Evolutionary conservation across 108 stramenopile species (phyloP).

Genomic region (Nannochloropsis salina): DNA sequence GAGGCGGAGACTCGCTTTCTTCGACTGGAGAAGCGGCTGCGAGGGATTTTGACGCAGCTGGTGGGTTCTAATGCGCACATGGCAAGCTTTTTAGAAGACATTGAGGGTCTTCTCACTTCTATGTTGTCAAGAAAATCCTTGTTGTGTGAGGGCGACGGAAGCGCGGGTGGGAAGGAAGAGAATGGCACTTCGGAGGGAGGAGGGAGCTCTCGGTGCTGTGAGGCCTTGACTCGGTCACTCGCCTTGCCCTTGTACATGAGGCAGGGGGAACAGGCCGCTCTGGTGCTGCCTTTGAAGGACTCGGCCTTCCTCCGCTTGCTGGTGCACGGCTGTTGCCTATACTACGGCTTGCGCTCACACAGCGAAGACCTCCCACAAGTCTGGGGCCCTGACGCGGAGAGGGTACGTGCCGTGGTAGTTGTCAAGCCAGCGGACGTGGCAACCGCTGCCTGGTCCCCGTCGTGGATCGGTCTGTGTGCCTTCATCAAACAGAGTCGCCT

Average conservation of each 20-base stretch:
- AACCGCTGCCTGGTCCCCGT: neutral
- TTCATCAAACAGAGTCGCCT: neutral
- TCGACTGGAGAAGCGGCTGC: neutral
- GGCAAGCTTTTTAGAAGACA: neutral
- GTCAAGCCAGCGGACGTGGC: neutral
- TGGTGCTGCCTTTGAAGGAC: slow-evolving; percentile 18
- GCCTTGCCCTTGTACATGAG: neutral
- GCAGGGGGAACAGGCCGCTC: neutral
- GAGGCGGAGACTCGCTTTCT: neutral
- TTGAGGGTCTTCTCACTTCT: neutral
- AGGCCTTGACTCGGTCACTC: neutral
- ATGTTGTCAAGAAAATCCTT: neutral
- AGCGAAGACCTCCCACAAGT: neutral
- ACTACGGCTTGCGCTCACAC: neutral
- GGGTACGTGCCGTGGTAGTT: neutral
- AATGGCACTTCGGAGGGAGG: neutral
- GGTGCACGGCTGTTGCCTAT: neutral
- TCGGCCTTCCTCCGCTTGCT: neutral
- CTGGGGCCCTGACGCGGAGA: neutral
- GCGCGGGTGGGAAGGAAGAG: neutral
- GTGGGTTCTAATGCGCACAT: slow-evolving; percentile 2
- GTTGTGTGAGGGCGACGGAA: neutral
- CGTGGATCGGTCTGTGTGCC: neutral
- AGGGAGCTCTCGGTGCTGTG: neutral
- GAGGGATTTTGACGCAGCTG: slow-evolving; percentile 5